Evolutionary conservation across 2,329 filamentous ascomycete genomes (phyloP), one percentile per base, ranked within the genome.

Genomic region (Phialophora macrospora): DNA sequence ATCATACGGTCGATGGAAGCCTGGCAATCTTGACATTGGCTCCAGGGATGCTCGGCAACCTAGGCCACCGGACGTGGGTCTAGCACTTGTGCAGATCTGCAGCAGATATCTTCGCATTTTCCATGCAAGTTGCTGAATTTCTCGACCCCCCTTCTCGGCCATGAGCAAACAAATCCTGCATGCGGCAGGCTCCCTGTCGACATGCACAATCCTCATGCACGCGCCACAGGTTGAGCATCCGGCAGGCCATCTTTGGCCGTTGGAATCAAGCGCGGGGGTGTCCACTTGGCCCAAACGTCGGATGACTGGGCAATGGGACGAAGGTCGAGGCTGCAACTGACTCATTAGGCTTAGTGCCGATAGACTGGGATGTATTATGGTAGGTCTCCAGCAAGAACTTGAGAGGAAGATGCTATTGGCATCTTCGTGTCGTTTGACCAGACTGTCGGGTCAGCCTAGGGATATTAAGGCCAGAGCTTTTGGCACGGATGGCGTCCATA

Each of bases 401-500:
- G 48, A 11, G 9, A n/a, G 17, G 14, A 44, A 44, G 14, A n/a
- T 44, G 38, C 7, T 44, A n/a, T 44, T 51, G 48, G 48, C 48
- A 24, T 12, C 24, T 22, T 26, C 1, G 7, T 28, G 48, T 22
- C 4, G 22, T 34, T 55, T 48, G 54, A 64, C 62, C 62, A 60
- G 14, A 30, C 34, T 60, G 55, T 64, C 62, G 62, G 62, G 62
- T 44, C 62, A 24, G 46, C 30, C 20, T 48, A 32, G 46, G 62
- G 46, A 30, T 59, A 54, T 55, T 64, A 60, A 64, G 48, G 62
- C 24, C 56, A 20, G 17, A 22, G 51, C 26, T 28, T 64, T 64
- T 20, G 14, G 49, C 24, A 48, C 48, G 30, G 24, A 60, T 64
- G 56, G 55, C 32, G 30, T 44, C 62, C 30, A 52, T 20, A 46